Base-by-base conservation (phyloP, 176 grass and related monocot genomes). In the Musa schizocarpa region DNA sequence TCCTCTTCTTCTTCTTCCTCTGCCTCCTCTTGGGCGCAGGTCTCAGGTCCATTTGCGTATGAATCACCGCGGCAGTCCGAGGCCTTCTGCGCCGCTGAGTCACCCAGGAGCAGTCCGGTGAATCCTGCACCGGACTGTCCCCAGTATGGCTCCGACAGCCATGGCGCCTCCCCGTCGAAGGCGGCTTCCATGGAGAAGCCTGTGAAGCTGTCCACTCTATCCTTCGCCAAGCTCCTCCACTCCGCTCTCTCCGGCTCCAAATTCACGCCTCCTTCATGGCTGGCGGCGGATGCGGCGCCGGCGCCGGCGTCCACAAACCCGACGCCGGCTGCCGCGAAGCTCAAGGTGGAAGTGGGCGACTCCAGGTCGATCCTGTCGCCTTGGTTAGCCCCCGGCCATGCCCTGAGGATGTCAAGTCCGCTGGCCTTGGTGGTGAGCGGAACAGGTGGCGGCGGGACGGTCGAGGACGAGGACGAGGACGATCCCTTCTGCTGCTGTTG, bases 311-410 rank as follows among this genome's bases (percentile, higher is more conserved):
- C 77, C 72, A 78, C 77, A 70, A 76, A 50, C 67, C 83, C 73
- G 67, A 67, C 83, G 34, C 68, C 29, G 68, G 70, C 82, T 92
- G 54, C 84, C 9, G 85, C 74, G 80, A 91, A 94, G 50, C 76
- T 89, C 88, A 91, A 76, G 11, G 95, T 91, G 75, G 90, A 99
- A 54, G 95, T 94, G 11, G 95, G 95, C 8, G 93, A 97, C 70
- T 97, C 93, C 67, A 87, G 71, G 77, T 97, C 83, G 25, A 87
- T 76, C 80, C 77, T 83, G 78, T 70, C 54, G 22, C 74, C 68
- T 25, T 55, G 72, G 25, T n/a, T 20, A 9, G 61, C 49, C 25
- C 53, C 77, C 26, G 83, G 87, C 89, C 83, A 89, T 79, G 73
- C 75, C 8, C 79, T 83, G 54, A 96, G 51, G 70, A 96, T 61